These are phyloP conservation scores for Aspergillus hortae DNA, from an alignment of 2,329 filamentous ascomycete species.

Conservation along the genomic window DNA sequence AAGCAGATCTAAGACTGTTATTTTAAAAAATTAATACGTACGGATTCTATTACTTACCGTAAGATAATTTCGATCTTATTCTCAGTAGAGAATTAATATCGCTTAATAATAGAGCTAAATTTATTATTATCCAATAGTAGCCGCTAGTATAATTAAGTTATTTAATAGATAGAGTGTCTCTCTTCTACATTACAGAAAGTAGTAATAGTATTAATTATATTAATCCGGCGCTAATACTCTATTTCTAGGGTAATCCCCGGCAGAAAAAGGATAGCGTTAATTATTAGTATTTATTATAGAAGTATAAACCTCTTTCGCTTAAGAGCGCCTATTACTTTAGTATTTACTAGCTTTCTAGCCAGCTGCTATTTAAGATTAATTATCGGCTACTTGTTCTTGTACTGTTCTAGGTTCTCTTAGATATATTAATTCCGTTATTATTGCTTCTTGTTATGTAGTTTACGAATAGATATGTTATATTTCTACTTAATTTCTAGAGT, in stretches of 20 bases:
- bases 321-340: not conserved
- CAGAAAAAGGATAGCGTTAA: constrained; percentile 19
- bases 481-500: no score
- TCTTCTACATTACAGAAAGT: constrained; percentile 21
- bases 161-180: no score
- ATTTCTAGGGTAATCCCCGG: constrained; percentile 17
- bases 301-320: not conserved
- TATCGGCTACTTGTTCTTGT: no score
- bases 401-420: no score
- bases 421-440: no score
- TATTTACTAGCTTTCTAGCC: not conserved
- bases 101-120: no score
- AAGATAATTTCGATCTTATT: constrained; percentile 12
- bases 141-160: no score
- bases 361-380: no score
- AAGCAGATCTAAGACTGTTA: constrained; percentile 13
- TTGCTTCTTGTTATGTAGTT: no score
- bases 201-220: constrained; percentile 20
- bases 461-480: no score
- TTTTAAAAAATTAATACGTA: constrained; percentile 10
- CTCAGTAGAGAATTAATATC: no score
- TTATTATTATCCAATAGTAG: no score
- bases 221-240: constrained; percentile 17
- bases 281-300: constrained; percentile 18
- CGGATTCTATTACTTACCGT: constrained; percentile 13